Percentiles rank a stretch among this genome's conserved stretches.
Evolutionary conservation across 1,284 basidiomycete species (phyloP).

Genomic region (Vanrija sp.): DNA sequence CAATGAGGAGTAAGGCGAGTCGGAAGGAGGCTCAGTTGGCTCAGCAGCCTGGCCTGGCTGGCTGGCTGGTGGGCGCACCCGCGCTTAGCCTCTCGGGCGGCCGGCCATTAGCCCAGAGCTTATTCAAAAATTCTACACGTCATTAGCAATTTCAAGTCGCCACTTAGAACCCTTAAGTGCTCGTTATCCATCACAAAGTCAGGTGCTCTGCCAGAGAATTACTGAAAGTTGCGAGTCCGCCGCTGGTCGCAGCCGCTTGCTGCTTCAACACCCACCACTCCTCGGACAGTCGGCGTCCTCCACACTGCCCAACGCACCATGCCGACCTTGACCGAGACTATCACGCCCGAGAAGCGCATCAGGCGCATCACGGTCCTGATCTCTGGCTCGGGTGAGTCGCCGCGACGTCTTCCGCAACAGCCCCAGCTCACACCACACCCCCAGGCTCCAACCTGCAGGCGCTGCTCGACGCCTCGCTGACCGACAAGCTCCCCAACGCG

Average conservation of each 20-base stretch:
- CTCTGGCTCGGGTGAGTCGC: constrained; percentile 71
- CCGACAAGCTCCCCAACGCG: constrained; percentile 59
- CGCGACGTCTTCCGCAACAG: neutral
- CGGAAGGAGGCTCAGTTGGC: no score
- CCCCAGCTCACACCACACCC: constrained; percentile 17
- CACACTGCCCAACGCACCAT: constrained; percentile 8
- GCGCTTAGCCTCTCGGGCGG: no score
- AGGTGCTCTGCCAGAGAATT: no score
- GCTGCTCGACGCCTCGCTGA: constrained; percentile 77
- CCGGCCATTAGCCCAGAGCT: no score
- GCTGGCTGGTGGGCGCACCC: no score
- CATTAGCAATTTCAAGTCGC: no score
- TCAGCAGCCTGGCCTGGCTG: no score
- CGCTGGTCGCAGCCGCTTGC: neutral
- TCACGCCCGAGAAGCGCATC: constrained; percentile 19
- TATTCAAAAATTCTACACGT: no score
- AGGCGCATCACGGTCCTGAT: constrained; percentile 62
- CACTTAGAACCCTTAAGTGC: no score
- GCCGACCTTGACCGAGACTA: constrained; percentile 24
- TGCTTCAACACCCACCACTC: neutral
- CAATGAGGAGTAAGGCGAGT: no score
- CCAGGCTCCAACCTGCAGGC: constrained; percentile 93
- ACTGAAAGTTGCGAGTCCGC: no score
- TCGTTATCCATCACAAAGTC: no score
- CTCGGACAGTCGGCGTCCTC: neutral